Evolutionary conservation across 2,329 filamentous ascomycete genomes (phyloP), one percentile per base, ranked within the genome.

Genomic region (Colletotrichum sp.): DNA sequence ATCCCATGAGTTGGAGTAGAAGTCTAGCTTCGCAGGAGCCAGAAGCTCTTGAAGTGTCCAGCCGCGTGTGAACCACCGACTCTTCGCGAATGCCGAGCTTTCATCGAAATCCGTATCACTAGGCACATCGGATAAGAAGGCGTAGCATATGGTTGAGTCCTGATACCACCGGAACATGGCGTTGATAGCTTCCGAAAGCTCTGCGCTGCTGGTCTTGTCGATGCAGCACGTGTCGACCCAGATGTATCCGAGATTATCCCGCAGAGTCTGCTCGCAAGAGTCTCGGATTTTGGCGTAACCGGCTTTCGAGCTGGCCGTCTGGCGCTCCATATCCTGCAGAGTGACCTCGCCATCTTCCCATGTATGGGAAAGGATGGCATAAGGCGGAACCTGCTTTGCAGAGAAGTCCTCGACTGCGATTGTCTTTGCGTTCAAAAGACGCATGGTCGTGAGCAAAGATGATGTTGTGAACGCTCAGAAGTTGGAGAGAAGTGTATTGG

Each of bases 321-420:
- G 27, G 15, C 36, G 4, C 76, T 70, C 55, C 29, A 80, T 72
- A 16, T 82, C 80, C 19, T 82, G 78, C 34, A 82, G 81, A 3
- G 76, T 77, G 2, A 84, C 78, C 61, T 85, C 83, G 1, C 80
- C 80, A 3, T 79, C 69, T 9, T 77, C 80, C 83, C 84, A 85
- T 0, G 82, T 84, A 59, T 85, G 84, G 4, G 84, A 86, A 1
- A 86, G 79, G 29, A 85, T 85, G 13, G 81, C 82, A 68, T 85
- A 86, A 0, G 52, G 25, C 1, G 81, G 82, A 2, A 66, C 44
- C 1, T 22, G 30, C 19, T 71, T 75, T 5, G 8, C 5, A 6
- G 76, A 63, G 39, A 81, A 80, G 29, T 72, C 72, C 39, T 81
- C 16, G 83, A 77, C 7, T 72, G 57, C 22, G 69, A 67, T 57